phyloP scores from a whole-genome alignment of 345 rosid genomes.

The Psidium guajava region DNA sequence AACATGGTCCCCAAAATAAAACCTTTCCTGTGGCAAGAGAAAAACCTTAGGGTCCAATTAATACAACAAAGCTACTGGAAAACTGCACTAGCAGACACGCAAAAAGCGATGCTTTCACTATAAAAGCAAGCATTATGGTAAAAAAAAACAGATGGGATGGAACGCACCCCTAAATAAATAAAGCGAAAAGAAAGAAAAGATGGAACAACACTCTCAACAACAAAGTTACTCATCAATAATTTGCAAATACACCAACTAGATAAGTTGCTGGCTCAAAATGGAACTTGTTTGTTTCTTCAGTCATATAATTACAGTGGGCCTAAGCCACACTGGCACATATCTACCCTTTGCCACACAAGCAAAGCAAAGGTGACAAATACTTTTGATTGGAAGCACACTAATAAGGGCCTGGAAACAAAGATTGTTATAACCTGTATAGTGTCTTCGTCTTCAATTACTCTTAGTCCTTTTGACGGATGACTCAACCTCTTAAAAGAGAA shows the following conservation, averaged over 20 bases:
- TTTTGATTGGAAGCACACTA: background rate
- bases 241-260: background rate
- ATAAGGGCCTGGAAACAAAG: background rate
- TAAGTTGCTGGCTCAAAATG: background rate
- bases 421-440: background rate
- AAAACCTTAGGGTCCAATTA: background rate
- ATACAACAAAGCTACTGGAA: background rate
- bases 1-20: slow-evolving; percentile 91
- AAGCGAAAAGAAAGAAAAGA: background rate
- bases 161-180: background rate
- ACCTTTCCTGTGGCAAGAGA: slow-evolving; percentile 61
- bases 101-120: background rate
- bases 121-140: background rate
- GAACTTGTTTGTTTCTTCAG: background rate
- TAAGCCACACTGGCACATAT: background rate
- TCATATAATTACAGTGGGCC: background rate
- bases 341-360: background rate
- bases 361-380: background rate
- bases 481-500: background rate
- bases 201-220: background rate
- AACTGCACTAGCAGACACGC: background rate
- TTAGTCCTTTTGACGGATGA: background rate
- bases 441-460: background rate
- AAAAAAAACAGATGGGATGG: background rate
- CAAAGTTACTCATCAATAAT: background rate